Evolutionary conservation across 164 flowering plant genomes (phyloP).

Genomic region (Aristolochia contorta): DNA sequence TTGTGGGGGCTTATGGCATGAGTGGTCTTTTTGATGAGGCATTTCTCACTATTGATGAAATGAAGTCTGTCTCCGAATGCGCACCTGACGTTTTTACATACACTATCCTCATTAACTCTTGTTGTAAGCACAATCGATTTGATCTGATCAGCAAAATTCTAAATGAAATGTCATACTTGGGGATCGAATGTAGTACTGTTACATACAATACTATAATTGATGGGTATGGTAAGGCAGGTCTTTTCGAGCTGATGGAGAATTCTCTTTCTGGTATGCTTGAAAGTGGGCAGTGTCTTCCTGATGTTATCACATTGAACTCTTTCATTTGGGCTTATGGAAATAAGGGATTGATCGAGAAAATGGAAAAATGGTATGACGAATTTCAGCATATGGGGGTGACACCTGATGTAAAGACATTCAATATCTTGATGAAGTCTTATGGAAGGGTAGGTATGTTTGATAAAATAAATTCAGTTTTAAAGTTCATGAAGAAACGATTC

Average conservation of each 20-base stretch:
- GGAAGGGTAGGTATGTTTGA: constrained; percentile 60
- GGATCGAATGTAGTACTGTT: constrained; percentile 46
- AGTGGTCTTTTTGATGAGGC: constrained; percentile 62
- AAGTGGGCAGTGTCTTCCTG: constrained; percentile 48
- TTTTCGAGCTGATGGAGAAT: constrained; percentile 71
- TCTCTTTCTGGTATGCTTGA: constrained; percentile 54
- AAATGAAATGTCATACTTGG: constrained; percentile 63
- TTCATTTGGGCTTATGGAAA: constrained; percentile 70
- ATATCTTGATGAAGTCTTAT: constrained; percentile 68
- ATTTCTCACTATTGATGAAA: constrained; percentile 38
- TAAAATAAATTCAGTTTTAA: constrained; percentile 58
- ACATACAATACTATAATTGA: constrained; percentile 76
- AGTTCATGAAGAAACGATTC: constrained; percentile 67
- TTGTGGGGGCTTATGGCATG: constrained; percentile 67
- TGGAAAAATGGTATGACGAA: constrained; percentile 84
- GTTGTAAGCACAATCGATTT: constrained; percentile 38
- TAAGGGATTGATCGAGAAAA: constrained; percentile 42
- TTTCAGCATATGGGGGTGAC: constrained; percentile 70
- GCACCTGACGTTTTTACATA: constrained; percentile 73
- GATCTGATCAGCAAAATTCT: constrained; percentile 43
- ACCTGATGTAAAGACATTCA: constrained; percentile 65
- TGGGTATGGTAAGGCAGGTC: constrained; percentile 88
- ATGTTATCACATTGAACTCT: constrained; percentile 69
- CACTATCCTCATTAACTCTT: constrained; percentile 51
- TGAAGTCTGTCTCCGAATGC: constrained; percentile 69